Conservation (phyloP, 2,329 filamentous ascomycete genomes). For the Hypoxylon sp. region DNA sequence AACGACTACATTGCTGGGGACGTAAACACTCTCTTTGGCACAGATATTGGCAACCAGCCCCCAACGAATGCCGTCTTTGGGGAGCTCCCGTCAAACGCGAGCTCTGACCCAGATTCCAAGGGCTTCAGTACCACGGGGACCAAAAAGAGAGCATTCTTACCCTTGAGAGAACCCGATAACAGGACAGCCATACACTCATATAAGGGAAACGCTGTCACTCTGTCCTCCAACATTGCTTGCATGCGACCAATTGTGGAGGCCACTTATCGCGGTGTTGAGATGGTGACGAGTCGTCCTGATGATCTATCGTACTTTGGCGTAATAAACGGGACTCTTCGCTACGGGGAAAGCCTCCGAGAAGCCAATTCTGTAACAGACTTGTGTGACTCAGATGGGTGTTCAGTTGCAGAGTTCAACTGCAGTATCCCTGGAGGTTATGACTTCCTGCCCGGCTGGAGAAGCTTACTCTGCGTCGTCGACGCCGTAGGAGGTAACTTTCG, state of each 20-base stretch:
- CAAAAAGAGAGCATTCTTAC: constrained; percentile 31
- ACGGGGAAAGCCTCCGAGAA: background rate
- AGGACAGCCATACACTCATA: constrained; percentile 15
- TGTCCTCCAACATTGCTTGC: constrained; percentile 24
- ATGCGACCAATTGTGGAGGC: constrained; percentile 25
- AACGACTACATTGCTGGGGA: background rate
- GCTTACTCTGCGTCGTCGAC: background rate
- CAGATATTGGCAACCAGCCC: background rate
- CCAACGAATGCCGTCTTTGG: constrained; percentile 15
- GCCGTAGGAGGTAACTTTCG: background rate
- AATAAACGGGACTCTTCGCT: background rate
- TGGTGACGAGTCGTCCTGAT: background rate
- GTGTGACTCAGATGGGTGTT: background rate
- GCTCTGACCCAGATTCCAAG: constrained; percentile 4
- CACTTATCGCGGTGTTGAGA: background rate
- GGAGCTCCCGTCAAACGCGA: constrained; percentile 5
- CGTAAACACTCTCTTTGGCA: constrained; percentile 1
- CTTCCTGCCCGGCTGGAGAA: background rate
- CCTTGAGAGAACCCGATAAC: constrained; percentile 6
- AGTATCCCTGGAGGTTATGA: background rate
- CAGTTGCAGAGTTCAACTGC: background rate
- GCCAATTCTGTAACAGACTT: background rate
- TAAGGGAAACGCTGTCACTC: constrained; percentile 11
- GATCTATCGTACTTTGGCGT: background rate
- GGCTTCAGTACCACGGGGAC: constrained; percentile 34